Evolutionary conservation across 1,284 basidiomycete genomes (phyloP), one percentile per base, ranked within the genome.

Genomic region (Meripilus lineatus): DNA sequence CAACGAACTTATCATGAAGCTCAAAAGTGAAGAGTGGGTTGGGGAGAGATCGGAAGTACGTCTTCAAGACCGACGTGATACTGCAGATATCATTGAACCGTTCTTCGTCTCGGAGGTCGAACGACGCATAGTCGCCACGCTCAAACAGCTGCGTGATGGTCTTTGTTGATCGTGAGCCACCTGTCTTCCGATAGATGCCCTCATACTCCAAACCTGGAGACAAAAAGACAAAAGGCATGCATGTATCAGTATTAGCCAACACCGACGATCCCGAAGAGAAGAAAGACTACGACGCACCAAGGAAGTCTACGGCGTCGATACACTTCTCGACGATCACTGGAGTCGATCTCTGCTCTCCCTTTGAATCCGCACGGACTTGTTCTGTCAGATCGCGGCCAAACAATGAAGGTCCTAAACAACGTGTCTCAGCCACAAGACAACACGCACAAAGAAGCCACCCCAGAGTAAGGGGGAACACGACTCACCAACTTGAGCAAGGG

Each of bases 31-130:
- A 71, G 32, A 99, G 71, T 2, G 96, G 96, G 46, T 87, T 78
- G 2, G 95, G 95, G 28, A 99, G 69, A 36, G 83, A 77, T 36
- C 95, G 83, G 79, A 99, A 93, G 69, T 98, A 99, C 33, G 87
- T 91, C 74, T 99, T 99, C 56, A 99, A 75, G 32, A 96, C 94
- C 17, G 93, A 95, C 0, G 96, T 99, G 55, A 98, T 84, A 47
- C 92, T 93, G 61, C 89, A 93, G 45, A 99, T 91, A 63, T 99
- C 96, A 69, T 96, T 97, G 75, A 97, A 99, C 26, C 82, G 75
- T 54, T 98, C 89, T 5, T 75, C 69, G 62, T 99, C 91, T 44
- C 76, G 74, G 34, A 99, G 77, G 61, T 99, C 90, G 62, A 99
- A 98, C 1, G 87, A 71, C 14, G 72, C 61, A 61, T 94, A 94